These are phyloP conservation scores for Aspergillus baeticus DNA, from an alignment of 495 filamentous ascomycete species.

Conservation along the genomic window DNA sequence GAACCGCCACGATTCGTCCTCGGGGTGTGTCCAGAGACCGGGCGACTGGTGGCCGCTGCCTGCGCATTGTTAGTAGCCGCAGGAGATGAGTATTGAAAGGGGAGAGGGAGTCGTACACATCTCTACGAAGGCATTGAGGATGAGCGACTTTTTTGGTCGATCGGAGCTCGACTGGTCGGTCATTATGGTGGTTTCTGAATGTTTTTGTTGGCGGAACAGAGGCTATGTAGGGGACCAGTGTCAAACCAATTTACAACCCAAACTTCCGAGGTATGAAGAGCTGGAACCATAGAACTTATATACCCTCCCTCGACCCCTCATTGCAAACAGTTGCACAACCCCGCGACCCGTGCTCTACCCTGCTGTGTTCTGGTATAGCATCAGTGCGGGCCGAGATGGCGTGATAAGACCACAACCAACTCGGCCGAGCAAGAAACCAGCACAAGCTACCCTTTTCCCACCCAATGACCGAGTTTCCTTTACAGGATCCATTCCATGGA, in stretches of 20 bases:
- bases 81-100: not conserved
- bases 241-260: no score
- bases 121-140: slow-evolving; percentile 62
- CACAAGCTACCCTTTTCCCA: not conserved
- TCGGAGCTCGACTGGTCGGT: not conserved
- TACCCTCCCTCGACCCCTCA: not conserved
- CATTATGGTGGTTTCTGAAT: slow-evolving; percentile 1
- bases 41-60: slow-evolving; percentile 55
- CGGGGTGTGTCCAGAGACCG: slow-evolving; percentile 53
- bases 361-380: slow-evolving; percentile 27
- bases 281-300: not conserved
- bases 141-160: slow-evolving; percentile 44
- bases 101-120: slow-evolving; percentile 35
- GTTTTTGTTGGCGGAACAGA: not conserved
- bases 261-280: no score
- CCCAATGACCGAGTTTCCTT: no score
- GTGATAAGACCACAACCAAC: slow-evolving; percentile 23
- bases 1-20: slow-evolving; percentile 51
- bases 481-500: no score
- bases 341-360: not conserved
- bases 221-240: not conserved
- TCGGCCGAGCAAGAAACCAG: slow-evolving; percentile 1
- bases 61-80: slow-evolving; percentile 6
- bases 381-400: slow-evolving; percentile 44
- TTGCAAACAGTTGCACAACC: not conserved